Conservation (phyloP, 2,329 filamentous ascomycete species). For the Cercospora nicotianae region DNA sequence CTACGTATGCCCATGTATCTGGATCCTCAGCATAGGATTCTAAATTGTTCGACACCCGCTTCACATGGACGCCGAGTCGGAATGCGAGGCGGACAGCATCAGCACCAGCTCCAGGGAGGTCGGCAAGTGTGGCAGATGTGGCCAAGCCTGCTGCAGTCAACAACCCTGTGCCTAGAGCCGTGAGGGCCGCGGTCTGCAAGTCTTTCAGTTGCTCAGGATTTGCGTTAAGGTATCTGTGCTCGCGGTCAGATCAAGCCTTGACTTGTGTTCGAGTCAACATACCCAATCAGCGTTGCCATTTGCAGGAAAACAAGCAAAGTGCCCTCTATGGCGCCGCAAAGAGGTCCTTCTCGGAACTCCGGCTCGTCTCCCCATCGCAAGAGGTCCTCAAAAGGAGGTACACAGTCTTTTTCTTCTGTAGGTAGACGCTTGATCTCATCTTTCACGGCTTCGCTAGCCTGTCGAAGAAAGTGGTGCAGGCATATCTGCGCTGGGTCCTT, state of each 20-base stretch:
- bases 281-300: conserved; percentile 47
- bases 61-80: conserved; percentile 48
- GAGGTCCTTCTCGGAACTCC: conserved; percentile 43
- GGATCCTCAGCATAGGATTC: conserved; percentile 37
- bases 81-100: conserved; percentile 49
- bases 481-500: conserved; percentile 42
- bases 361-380: conserved; percentile 40
- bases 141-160: conserved; percentile 47
- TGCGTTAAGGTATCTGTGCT: not conserved
- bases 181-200: conserved; percentile 30
- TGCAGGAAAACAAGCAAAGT: conserved; percentile 46
- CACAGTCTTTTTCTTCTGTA: conserved; percentile 24
- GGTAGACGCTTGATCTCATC: conserved; percentile 45
- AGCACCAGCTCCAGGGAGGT: conserved; percentile 46
- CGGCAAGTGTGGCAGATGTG: conserved; percentile 41
- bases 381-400: conserved; percentile 40
- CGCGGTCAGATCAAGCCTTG: not conserved
- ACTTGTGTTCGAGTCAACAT: conserved; percentile 33
- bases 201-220: not conserved
- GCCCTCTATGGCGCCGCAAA: conserved; percentile 50
- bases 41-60: conserved; percentile 47
- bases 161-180: conserved; percentile 50
- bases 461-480: conserved; percentile 46
- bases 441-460: conserved; percentile 43
- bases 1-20: conserved; percentile 48